Evolutionary conservation across 2,329 filamentous ascomycete species (phyloP), one percentile per base, ranked within the genome.

Genomic region (Ascochyta rabiei): DNA sequence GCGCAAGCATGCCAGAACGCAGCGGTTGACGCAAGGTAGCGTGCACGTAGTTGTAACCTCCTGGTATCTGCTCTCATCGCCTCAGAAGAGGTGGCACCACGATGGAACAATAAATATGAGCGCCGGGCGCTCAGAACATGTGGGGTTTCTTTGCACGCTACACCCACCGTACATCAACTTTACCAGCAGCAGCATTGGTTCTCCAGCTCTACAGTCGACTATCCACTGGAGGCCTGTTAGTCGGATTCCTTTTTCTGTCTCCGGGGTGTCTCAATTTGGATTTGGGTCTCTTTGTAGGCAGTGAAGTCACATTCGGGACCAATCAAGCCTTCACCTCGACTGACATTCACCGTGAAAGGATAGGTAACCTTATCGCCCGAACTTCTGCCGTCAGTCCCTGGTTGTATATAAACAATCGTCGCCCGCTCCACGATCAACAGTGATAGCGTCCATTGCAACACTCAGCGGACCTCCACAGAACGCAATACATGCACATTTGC

Each of bases 321-420:
- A 37, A 49, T 44, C 41, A 48, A 19, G 28, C 26, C 21, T 40
- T 43, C 31, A 44, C 46, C 12, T 13, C 40, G 38, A 37, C 33
- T 46, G 33, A 35, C 41, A 34, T 44, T 46, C 51, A 55, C 52
- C 28, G 26, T 56, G 48, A 44, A 19, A 35, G 34, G 16, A 18
- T 38, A 21, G 37, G 4, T 15, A n/a, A 19, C 37, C 26, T 43
- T 38, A 13, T 35, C 24, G 39, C 23, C 21, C 23, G 24, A 49
- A 9, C 21, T n/a, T 38, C 23, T 34, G 33, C 23, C 18, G 21
- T 30, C n/a, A 28, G 21, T 48, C 9, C 31, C 9, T 55, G 40
- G 40, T 49, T 55, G 19, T 41, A 46, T 40, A 45, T 48, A 45
- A 54, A 48, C 45, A 48, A 18, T n/a, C 7, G 16, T 40, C 7